Evolutionary conservation across 2,329 filamentous ascomycete genomes (phyloP).

Genomic region (Aspergillus sp.): DNA sequence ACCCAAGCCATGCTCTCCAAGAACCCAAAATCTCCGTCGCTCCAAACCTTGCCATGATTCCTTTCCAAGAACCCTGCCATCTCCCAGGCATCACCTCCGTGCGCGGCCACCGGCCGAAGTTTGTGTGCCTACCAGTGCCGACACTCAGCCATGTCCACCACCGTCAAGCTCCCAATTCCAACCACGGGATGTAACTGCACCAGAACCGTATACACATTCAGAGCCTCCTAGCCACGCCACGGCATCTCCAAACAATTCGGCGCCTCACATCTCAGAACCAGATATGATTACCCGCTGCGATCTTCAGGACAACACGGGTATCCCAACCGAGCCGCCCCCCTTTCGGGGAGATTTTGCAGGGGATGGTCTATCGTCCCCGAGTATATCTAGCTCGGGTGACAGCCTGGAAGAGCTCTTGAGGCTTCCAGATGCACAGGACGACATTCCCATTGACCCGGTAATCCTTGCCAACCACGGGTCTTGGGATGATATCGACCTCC

Average conservation of each 20-base stretch:
- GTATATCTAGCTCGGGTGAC: constrained; percentile 3
- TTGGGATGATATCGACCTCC: constrained; percentile 9
- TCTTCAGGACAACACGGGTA: constrained; percentile 7
- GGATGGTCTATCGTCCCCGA: constrained; percentile 7
- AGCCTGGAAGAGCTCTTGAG: constrained; percentile 9
- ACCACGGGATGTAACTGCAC: constrained; percentile 4
- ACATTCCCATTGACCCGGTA: constrained; percentile 18
- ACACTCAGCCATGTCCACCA: constrained; percentile 9
- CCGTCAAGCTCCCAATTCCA: constrained; percentile 5
- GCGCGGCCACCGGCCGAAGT: constrained; percentile 17
- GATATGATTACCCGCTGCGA: constrained; percentile 1
- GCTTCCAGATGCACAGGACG: constrained; percentile 8
- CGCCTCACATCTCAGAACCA: not conserved
- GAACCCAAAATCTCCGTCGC: not conserved
- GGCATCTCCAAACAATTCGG: not conserved
- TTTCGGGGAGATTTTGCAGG: constrained; percentile 11
- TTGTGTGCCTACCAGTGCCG: constrained; percentile 10
- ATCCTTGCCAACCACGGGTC: constrained; percentile 17
- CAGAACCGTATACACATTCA: constrained; percentile 1
- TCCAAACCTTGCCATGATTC: too few relatives aligned
- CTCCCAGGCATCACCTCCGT: constrained; percentile 14
- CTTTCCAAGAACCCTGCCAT: too few relatives aligned
- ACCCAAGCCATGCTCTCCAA: constrained; percentile 1
- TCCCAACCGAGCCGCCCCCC: constrained; percentile 2
- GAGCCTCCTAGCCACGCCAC: not conserved